Percentiles rank a stretch among this genome's conserved stretches.
phyloP scores from a whole-genome alignment of 768 basidiomycete species.

The Tylopilus rubrobrunneus region DNA sequence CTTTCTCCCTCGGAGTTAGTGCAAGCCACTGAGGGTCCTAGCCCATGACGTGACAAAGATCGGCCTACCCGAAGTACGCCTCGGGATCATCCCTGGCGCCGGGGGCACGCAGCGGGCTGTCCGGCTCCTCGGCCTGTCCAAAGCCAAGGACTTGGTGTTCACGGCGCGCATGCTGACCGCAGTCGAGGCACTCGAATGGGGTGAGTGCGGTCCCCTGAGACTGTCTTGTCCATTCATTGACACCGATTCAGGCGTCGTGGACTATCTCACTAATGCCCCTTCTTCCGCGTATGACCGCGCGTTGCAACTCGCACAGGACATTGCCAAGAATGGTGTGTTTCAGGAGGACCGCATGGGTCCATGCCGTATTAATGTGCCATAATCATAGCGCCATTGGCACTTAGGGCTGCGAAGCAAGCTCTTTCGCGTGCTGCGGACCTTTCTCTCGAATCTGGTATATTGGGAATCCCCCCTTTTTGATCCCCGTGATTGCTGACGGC shows the following conservation, averaged over 20 bases:
- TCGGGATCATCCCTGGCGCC: slow-evolving; percentile 88
- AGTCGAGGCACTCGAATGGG: slow-evolving; percentile 64
- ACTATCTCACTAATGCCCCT: slow-evolving; percentile 68
- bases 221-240: background rate
- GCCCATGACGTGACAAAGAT: slow-evolving; percentile 74
- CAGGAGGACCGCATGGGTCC: background rate
- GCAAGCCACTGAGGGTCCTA: slow-evolving; percentile 22
- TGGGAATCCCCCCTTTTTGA: background rate
- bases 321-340: slow-evolving; percentile 58
- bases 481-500: background rate
- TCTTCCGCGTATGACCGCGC: slow-evolving; percentile 65
- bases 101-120: slow-evolving; percentile 85
- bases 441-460: slow-evolving; percentile 66
- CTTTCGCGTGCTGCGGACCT: slow-evolving; percentile 79
- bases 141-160: slow-evolving; percentile 84
- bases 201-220: slow-evolving; percentile 34
- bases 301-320: slow-evolving; percentile 62
- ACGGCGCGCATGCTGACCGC: slow-evolving; percentile 70
- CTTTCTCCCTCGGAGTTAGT: background rate
- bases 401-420: slow-evolving; percentile 84
- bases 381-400: slow-evolving; percentile 70
- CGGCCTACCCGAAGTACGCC: slow-evolving; percentile 74
- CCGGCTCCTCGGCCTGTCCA: slow-evolving; percentile 71
- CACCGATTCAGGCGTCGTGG: slow-evolving; percentile 61
- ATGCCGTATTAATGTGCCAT: background rate